These are phyloP conservation scores for Hordeum pubiflorum DNA, from an alignment of 202 grass and related monocot species.

Conservation along the genomic window DNA sequence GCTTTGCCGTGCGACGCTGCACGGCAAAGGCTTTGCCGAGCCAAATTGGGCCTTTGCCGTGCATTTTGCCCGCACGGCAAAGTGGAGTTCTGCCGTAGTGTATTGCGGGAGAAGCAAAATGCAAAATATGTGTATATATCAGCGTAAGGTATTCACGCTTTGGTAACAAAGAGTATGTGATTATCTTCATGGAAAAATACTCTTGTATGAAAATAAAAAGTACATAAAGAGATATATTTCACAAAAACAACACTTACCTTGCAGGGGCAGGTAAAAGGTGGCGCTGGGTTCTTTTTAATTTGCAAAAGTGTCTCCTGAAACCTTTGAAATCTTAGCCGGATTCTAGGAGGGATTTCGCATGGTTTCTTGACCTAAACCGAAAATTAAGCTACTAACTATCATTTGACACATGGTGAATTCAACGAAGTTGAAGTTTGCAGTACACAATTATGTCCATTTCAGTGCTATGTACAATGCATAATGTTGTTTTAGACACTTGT, in stretches of 20 bases:
- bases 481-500: not conserved
- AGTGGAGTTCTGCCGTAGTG: too few relatives aligned
- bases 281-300: not conserved
- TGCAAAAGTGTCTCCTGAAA: not conserved
- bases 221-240: not conserved
- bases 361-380: not conserved
- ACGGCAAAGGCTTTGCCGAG: too few relatives aligned
- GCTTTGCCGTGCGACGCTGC: too few relatives aligned
- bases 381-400: not conserved
- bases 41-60: too few relatives aligned
- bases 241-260: not conserved
- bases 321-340: not conserved
- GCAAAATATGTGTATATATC: too few relatives aligned
- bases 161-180: too few relatives aligned
- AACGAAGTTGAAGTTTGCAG: not conserved
- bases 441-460: not conserved
- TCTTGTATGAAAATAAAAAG: too few relatives aligned
- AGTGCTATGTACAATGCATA: not conserved
- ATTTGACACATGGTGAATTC: not conserved
- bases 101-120: too few relatives aligned
- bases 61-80: too few relatives aligned
- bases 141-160: too few relatives aligned
- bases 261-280: too few relatives aligned
- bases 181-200: too few relatives aligned
- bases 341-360: not conserved